Conservation (phyloP, 495 filamentous ascomycete genomes). For the Neurospora sp. region DNA sequence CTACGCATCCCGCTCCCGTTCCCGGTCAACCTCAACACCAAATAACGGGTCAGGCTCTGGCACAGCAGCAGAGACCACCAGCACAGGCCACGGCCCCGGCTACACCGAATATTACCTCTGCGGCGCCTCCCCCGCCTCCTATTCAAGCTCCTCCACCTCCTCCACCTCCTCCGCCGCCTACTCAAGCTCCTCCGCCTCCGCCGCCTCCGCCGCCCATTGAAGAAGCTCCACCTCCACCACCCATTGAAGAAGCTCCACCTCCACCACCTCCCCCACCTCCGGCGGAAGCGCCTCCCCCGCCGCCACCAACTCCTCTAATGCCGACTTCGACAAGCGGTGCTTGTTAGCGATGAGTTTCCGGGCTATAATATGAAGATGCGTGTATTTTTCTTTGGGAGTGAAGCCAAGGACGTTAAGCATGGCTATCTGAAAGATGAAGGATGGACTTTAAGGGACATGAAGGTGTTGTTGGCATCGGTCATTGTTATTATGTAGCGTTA, state of each 20-base stretch:
- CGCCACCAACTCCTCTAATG: neutral
- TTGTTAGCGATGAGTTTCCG: neutral
- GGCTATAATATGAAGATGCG: neutral
- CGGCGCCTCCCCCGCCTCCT: neutral
- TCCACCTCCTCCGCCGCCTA: neutral
- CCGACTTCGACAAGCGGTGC: neutral
- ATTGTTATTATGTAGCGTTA: neutral
- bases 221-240: neutral
- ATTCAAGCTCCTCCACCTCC: neutral
- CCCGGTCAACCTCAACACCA: neutral
- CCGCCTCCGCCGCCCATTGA: neutral
- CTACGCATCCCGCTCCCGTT: neutral
- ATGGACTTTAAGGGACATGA: neutral
- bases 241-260: neutral
- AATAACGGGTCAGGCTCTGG: neutral
- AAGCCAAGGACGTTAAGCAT: neutral
- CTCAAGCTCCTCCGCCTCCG: neutral
- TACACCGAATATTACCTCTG: neutral
- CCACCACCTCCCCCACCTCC: neutral
- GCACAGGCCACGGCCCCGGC: neutral
- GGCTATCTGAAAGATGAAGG: neutral
- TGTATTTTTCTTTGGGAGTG: neutral
- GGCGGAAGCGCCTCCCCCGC: neutral
- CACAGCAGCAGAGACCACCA: neutral
- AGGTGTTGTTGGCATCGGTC: neutral